Conservation (phyloP, 164 flowering plant species). For the Sextonia rubra region DNA sequence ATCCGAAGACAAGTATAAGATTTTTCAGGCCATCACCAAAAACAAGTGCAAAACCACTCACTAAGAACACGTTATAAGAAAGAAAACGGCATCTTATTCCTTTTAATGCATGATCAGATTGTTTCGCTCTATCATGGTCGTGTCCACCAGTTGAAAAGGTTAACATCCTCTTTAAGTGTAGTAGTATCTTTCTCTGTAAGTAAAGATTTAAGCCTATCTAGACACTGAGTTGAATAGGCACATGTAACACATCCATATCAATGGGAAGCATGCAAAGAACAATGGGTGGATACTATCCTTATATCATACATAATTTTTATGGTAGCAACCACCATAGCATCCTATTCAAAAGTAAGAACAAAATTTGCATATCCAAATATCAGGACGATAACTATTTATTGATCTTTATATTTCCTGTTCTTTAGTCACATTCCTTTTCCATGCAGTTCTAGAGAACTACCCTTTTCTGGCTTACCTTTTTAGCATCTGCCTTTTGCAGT, state of each 20-base stretch:
- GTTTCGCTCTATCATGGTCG: no score
- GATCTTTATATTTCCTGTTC: background rate
- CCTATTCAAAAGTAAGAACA: background rate
- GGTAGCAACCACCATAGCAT: background rate
- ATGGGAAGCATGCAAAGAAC: background rate
- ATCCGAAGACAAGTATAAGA: no score
- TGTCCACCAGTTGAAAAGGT: background rate
- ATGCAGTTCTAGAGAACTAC: background rate
- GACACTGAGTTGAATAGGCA: background rate
- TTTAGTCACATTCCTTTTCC: background rate
- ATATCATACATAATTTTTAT: no score
- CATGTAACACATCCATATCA: background rate
- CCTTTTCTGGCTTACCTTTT: constrained; percentile 43
- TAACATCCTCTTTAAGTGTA: background rate
- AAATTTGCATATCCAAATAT: background rate
- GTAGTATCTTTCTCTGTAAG: background rate
- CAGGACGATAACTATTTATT: background rate
- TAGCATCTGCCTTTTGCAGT: constrained; percentile 67
- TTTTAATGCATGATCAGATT: background rate
- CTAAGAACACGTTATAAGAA: background rate
- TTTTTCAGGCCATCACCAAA: background rate
- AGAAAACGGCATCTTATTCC: background rate
- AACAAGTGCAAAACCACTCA: background rate
- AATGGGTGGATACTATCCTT: background rate
- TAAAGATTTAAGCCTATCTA: background rate